Evolutionary conservation across 257 asterid genomes (phyloP).

Genomic region (Lycium barbarum): DNA sequence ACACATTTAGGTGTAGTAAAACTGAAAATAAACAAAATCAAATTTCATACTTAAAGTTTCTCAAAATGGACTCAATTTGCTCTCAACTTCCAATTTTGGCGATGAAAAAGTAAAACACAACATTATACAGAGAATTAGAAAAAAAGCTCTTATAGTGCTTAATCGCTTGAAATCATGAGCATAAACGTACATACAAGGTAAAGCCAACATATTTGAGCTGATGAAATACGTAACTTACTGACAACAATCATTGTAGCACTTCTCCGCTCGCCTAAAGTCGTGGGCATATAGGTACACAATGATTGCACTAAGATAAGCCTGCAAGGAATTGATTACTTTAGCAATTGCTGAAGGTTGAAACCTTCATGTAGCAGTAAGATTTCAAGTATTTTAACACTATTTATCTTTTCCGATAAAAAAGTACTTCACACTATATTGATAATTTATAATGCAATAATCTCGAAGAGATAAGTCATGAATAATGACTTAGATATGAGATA

Average conservation of each 20-base stretch:
- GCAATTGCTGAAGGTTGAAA: conserved; percentile 18
- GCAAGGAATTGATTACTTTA: conserved; percentile 38
- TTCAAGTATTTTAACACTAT: neutral
- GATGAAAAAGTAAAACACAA: neutral
- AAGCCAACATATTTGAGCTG: neutral
- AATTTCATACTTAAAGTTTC: neutral
- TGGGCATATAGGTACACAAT: conserved; percentile 92
- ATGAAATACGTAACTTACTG: conserved; percentile 64
- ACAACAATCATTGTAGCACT: conserved; percentile 95
- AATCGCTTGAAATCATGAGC: neutral
- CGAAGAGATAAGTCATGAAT: neutral
- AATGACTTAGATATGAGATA: neutral
- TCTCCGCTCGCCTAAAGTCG: conserved; percentile 92
- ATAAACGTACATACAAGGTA: neutral
- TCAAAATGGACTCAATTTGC: neutral
- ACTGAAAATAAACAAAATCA: conserved; percentile 14
- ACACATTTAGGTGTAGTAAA: neutral
- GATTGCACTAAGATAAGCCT: conserved; percentile 99
- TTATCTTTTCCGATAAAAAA: neutral
- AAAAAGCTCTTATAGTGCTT: neutral
- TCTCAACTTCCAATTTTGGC: conserved; percentile 14
- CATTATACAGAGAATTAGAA: neutral
- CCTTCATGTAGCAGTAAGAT: neutral
- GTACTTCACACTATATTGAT: no score
- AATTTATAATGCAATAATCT: neutral